These are phyloP conservation scores for Stevia rebaudiana DNA, from an alignment of 140 eudicot genomes.

Conservation along the genomic window DNA sequence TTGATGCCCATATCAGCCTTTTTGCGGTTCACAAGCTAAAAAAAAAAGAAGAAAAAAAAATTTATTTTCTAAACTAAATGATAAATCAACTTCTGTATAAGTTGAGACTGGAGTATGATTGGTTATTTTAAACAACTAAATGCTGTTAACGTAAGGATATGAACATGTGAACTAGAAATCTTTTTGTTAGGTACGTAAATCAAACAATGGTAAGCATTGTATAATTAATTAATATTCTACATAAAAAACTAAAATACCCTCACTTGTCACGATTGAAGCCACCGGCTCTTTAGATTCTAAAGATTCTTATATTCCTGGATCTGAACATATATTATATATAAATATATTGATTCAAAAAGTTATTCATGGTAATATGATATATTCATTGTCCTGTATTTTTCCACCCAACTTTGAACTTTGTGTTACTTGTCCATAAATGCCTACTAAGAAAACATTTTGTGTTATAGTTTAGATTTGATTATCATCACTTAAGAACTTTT, in stretches of 20 bases:
- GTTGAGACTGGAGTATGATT: not conserved
- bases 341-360: not conserved
- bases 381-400: no score
- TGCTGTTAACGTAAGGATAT: not conserved
- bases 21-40: no score
- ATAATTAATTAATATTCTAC: not conserved
- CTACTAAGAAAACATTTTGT: no score
- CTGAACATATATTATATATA: constrained; percentile 12
- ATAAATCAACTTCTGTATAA: not conserved
- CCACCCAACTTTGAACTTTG: no score
- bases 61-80: not conserved
- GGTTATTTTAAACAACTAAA: not conserved
- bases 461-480: no score
- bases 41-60: no score
- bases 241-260: not conserved
- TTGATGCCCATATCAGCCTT: no score
- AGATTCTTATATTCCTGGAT: not conserved
- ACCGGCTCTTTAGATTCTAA: not conserved
- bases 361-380: not conserved
- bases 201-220: not conserved
- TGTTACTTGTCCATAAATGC: no score
- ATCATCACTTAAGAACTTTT: no score
- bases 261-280: constrained; percentile 4
- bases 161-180: not conserved
- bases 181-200: not conserved